Evolutionary conservation across 2,329 filamentous ascomycete genomes (phyloP), one percentile per base, ranked within the genome.

Genomic region (Paecilomyces niveus): DNA sequence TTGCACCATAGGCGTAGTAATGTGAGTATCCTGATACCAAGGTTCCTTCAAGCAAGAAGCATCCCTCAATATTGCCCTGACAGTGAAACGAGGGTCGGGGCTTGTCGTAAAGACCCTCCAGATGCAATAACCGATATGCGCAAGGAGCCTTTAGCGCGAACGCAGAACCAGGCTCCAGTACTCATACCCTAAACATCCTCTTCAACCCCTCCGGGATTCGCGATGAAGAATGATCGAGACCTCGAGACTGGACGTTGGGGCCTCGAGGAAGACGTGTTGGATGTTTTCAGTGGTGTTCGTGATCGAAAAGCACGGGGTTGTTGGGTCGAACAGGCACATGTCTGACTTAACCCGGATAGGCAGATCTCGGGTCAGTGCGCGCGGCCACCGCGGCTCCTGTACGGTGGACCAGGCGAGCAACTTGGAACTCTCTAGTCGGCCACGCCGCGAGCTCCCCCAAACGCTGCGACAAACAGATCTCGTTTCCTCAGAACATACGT

Each of bases 341-440:
- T 64, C 63, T 63, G 61, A 55, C 63, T 64, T 64, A 63, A 62
- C 62, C 64, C 59, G 59, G 60, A 62, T 63, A 57, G 62, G 62
- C 58, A 61, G 50, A 52, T 52, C 50, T 29, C 50, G 21, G 22
- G 50, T 52, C 50, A 26, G 50, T 52, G 50, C 50, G 50, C 50
- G 50, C 50, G 50, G 26, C 50, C 50, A 52, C 50, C 22, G 50
- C 54, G 33, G 45, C 33, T 52, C 15, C 29, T 22, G 26, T 39
- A 35, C 56, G 52, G 56, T 32, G 56, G 56, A 24, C 39, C 33
- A 24, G 51, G 53, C n/a, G 56, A 54, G 51, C 51, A 57, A 54
- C 51, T 54, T 53, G 53, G 51, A 39, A 57, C 24, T 29, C 31
- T 24, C 77, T 67, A 95, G 95, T 65, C 83, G 95, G 59, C 96